Conservation (phyloP, 2,329 filamentous ascomycete species). For the Xylaria sp. region DNA sequence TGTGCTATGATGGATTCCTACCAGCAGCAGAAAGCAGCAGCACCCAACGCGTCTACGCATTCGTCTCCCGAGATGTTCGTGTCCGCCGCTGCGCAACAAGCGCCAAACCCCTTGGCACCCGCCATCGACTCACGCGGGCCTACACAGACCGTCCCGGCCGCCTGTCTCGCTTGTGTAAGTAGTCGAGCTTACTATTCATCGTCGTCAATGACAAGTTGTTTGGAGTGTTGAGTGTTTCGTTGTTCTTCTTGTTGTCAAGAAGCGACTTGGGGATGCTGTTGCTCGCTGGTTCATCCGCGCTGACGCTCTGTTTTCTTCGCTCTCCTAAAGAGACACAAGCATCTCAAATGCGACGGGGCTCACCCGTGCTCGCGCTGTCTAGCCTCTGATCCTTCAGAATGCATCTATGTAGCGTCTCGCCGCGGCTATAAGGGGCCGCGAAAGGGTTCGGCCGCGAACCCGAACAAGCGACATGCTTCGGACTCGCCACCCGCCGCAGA, state of each 20-base stretch:
- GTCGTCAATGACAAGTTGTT: too few relatives aligned
- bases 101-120: slow-evolving; percentile 16
- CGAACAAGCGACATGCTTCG: slow-evolving; percentile 47
- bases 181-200: neutral
- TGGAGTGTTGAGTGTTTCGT: too few relatives aligned
- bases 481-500: slow-evolving; percentile 42
- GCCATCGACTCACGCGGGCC: slow-evolving; percentile 24
- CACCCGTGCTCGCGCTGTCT: slow-evolving; percentile 65
- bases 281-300: slow-evolving; percentile 10
- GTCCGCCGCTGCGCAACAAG: slow-evolving; percentile 4
- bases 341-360: slow-evolving; percentile 70
- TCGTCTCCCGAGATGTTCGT: slow-evolving; percentile 19
- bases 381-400: slow-evolving; percentile 51
- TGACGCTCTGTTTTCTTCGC: slow-evolving; percentile 6
- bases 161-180: slow-evolving; percentile 53
- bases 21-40: slow-evolving; percentile 3
- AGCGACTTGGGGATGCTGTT: slow-evolving; percentile 7
- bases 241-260: too few relatives aligned
- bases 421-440: slow-evolving; percentile 67
- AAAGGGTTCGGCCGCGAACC: slow-evolving; percentile 42
- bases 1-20: slow-evolving; percentile 17
- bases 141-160: slow-evolving; percentile 42
- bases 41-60: slow-evolving; percentile 14
- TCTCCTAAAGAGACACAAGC: slow-evolving; percentile 50
- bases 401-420: slow-evolving; percentile 67